Evolutionary conservation across 2,329 filamentous ascomycete species (phyloP), one percentile per base, ranked within the genome.

Genomic region (Mycocentrospora acerina): DNA sequence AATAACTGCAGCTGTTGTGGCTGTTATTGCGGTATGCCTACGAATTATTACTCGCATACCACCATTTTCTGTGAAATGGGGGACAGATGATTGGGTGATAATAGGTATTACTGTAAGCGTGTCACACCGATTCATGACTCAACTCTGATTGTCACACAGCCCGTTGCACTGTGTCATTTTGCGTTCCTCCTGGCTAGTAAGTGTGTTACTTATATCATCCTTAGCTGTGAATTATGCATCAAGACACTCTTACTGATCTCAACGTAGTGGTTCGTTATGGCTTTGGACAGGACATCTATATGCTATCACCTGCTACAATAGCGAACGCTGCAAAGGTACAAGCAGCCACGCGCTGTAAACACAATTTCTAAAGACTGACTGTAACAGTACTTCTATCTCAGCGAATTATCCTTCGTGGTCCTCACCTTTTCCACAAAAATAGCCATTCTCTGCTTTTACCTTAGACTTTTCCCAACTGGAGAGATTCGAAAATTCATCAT

Each of bases 361-460:
- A 15, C 15, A 18, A 22, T n/a, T 22, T 7, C 11, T 8, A 14
- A 3, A 32, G 17, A 22, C 29, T 32, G 12, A 32, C 29, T 9
- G 12, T 32, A 13, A 13, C 29, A 32, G 29, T 32, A 4, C 29
- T 24, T 11, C 15, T 32, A 22, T 19, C 7, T 32, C 11, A 32
- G 29, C 15, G 29, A 32, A 24, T 14, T 32, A 13, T 8, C 29
- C 15, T 32, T 32, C 29, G 29, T 32, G 7, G 24, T 32, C 19
- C 29, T 32, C 29, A 32, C 29, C 9, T 32, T 32, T 13, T 32
- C 29, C 10, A 32, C 29, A 12, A 32, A 32, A 19, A 32, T 32
- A 32, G 29, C 29, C 12, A 32, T 32, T 9, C 29, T 32, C 29
- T 32, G 29, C 17, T 32, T 32, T 19, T 32, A 32, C 29, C 29